A percentile compares a stretch with the other conserved stretches of the same genome.
phyloP scores from a whole-genome alignment of 805 yeast genomes.

The Brettanomyces naardenensis region DNA sequence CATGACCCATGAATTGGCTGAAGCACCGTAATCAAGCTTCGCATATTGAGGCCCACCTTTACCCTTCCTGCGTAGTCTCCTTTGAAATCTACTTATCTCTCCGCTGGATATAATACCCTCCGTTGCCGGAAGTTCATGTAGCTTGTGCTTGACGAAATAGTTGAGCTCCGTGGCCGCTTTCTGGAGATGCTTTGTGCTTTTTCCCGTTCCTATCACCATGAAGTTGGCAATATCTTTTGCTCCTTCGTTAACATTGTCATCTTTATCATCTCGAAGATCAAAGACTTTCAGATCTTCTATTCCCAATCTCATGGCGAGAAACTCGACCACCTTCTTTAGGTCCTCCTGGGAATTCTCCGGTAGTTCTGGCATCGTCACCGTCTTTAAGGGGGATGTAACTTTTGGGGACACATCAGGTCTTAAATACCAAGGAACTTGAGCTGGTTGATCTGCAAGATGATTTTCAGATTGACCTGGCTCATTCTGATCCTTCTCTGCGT shows the following conservation, averaged over 20 bases:
- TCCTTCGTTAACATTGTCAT: constrained; percentile 21
- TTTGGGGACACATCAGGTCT: constrained; percentile 24
- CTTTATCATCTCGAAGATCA: constrained; percentile 43
- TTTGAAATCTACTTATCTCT: constrained; percentile 40
- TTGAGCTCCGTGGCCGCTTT: constrained; percentile 59
- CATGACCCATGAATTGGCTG: constrained; percentile 76
- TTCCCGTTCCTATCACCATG: constrained; percentile 67
- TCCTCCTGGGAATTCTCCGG: constrained; percentile 54
- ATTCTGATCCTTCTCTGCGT: background rate
- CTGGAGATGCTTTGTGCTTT: constrained; percentile 65
- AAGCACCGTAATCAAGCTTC: constrained; percentile 47
- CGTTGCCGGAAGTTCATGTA: constrained; percentile 37
- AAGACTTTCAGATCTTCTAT: constrained; percentile 53
- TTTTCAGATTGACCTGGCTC: constrained; percentile 2
- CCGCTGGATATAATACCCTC: constrained; percentile 70
- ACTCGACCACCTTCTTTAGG: constrained; percentile 35
- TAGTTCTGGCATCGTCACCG: constrained; percentile 40
- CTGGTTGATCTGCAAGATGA: background rate
- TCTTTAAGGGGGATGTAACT: constrained; percentile 15
- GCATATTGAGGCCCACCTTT: constrained; percentile 45
- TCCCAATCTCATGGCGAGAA: constrained; percentile 55
- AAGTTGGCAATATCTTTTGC: constrained; percentile 33
- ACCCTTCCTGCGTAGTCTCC: constrained; percentile 46
- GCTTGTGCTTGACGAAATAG: constrained; percentile 47
- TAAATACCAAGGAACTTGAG: constrained; percentile 26